Evolutionary conservation across 371 early-diverging fungal genomes (phyloP).

Genomic region (Rhizopus arrhizus): DNA sequence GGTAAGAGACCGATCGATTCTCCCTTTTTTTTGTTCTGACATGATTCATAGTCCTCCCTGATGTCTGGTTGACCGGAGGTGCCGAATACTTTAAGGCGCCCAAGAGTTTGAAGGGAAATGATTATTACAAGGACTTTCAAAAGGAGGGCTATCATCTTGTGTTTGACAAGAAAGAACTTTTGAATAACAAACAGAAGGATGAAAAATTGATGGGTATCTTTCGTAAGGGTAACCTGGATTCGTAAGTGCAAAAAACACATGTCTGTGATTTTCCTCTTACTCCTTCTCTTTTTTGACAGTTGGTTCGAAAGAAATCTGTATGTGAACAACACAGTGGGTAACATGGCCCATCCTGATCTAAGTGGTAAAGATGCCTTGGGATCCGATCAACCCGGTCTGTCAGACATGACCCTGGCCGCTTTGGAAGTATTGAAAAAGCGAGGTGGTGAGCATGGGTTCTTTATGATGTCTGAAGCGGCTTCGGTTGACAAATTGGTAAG

Average conservation of each 20-base stretch:
- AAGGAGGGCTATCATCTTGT: conserved; percentile 67
- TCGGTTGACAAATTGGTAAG: conserved; percentile 65
- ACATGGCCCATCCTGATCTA: conserved; percentile 53
- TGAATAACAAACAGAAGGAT: conserved; percentile 46
- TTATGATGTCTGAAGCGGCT: conserved; percentile 78
- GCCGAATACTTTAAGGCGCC: conserved; percentile 61
- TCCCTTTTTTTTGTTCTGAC: not conserved
- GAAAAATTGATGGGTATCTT: conserved; percentile 74
- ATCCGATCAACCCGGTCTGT: conserved; percentile 67
- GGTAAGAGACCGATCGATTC: conserved; percentile 19
- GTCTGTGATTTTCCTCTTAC: no score
- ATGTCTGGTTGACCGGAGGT: conserved; percentile 73
- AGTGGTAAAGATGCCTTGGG: conserved; percentile 53
- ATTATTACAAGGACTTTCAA: conserved; percentile 58
- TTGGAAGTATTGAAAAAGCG: conserved; percentile 63
- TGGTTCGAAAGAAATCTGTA: conserved; percentile 74
- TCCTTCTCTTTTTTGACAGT: no score
- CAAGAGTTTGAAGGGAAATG: conserved; percentile 53
- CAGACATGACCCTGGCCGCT: conserved; percentile 73
- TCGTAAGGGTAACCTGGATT: conserved; percentile 63
- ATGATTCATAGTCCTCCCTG: conserved; percentile 51
- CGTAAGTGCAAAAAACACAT: conserved; percentile 27
- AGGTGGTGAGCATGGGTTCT: conserved; percentile 70
- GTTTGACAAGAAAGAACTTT: conserved; percentile 52
- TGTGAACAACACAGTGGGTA: conserved; percentile 55